Conservation (phyloP, 2,329 filamentous ascomycete species). For the Plenodomus biglobosus region DNA sequence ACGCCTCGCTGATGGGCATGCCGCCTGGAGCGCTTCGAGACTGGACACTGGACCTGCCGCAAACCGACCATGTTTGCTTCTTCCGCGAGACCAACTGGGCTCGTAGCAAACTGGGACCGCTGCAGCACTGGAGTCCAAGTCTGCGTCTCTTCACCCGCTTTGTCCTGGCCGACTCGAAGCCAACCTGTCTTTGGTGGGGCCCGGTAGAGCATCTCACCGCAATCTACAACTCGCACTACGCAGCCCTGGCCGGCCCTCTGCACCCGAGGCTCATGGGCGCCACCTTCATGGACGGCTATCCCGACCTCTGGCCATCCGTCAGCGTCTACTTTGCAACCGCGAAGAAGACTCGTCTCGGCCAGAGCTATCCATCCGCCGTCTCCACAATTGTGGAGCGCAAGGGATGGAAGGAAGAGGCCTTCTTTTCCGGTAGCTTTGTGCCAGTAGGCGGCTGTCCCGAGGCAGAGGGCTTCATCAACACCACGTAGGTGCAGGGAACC, state of each 20-base stretch:
- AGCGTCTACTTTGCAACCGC: conserved; percentile 34
- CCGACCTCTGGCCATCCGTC: conserved; percentile 46
- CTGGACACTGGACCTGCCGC: not conserved
- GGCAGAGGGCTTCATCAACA: conserved; percentile 20
- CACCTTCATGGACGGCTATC: conserved; percentile 39
- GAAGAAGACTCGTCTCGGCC: conserved; percentile 25
- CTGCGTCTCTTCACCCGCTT: not conserved
- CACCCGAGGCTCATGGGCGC: conserved; percentile 38
- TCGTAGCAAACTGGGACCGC: conserved; percentile 51
- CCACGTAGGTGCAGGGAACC: conserved; percentile 7
- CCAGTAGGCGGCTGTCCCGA: conserved; percentile 31
- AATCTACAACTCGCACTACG: conserved; percentile 46
- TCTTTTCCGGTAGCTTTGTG: conserved; percentile 49
- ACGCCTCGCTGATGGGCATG: conserved; percentile 7
- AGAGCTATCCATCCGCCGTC: conserved; percentile 33
- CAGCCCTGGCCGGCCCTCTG: conserved; percentile 35
- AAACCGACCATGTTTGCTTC: conserved; percentile 14
- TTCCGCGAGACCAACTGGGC: conserved; percentile 53
- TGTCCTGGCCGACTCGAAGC: conserved; percentile 14
- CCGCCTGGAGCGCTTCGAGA: conserved; percentile 25
- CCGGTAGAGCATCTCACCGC: conserved; percentile 29
- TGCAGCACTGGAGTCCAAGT: conserved; percentile 46
- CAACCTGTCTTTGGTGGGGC: conserved; percentile 22
- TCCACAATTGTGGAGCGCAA: conserved; percentile 32
- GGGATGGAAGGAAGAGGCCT: conserved; percentile 38